phyloP scores from a whole-genome alignment of 768 basidiomycete species.

The Russula griseocarnosa region DNA sequence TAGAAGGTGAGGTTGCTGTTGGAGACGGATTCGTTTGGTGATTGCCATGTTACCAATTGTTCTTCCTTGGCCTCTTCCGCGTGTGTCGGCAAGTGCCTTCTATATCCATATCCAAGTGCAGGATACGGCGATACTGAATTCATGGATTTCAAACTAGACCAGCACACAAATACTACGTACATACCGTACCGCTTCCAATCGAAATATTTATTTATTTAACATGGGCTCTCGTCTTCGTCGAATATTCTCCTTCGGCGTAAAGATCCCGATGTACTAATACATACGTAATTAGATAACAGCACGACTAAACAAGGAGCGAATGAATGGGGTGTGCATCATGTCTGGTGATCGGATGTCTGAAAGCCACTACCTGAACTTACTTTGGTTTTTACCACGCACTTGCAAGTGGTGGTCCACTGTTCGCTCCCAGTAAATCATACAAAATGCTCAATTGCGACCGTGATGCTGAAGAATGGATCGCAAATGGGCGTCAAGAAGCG shows the following conservation, averaged over 20 bases:
- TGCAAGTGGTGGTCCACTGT: neutral
- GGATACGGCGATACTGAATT: neutral
- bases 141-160: neutral
- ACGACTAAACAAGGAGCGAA: neutral
- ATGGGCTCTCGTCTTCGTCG: neutral
- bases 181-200: too few species aligned
- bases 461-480: neutral
- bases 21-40: neutral
- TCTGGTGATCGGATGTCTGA: neutral
- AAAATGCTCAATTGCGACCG: neutral
- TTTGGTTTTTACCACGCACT: neutral
- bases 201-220: neutral
- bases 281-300: neutral
- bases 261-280: neutral
- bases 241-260: neutral
- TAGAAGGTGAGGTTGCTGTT: neutral
- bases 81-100: neutral
- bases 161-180: neutral
- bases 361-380: neutral
- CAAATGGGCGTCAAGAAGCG: neutral
- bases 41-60: neutral
- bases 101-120: neutral
- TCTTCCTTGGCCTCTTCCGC: neutral
- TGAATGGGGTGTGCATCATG: neutral
- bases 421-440: neutral